Evolutionary conservation across 805 yeast species (phyloP).

Genomic region (Candida dendrica): DNA sequence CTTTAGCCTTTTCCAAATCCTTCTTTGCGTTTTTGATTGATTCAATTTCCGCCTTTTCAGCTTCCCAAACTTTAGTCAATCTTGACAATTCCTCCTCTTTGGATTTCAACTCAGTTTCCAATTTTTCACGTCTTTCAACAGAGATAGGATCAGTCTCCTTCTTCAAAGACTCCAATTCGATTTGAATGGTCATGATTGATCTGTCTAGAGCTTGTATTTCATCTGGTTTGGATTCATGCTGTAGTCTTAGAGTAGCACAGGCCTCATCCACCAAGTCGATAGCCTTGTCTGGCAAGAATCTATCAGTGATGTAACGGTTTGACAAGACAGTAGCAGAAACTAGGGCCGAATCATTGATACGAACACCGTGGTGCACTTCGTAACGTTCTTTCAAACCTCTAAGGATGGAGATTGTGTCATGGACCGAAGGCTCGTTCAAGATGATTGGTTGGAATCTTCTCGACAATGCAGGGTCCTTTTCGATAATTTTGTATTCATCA

Average conservation of each 20-base stretch:
- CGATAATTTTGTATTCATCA: conserved; percentile 91
- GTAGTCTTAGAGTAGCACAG: conserved; percentile 87
- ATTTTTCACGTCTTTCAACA: conserved; percentile 63
- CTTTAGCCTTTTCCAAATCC: conserved; percentile 76
- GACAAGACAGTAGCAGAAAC: conserved; percentile 91
- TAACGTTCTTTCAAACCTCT: conserved; percentile 91
- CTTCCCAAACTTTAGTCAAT: conserved; percentile 80
- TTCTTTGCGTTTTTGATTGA: conserved; percentile 72
- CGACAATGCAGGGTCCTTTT: conserved; percentile 93
- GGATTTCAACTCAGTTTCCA: conserved; percentile 57
- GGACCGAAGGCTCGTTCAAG: conserved; percentile 82
- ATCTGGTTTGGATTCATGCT: conserved; percentile 96
- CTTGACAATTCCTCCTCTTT: conserved; percentile 62
- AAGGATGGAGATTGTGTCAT: conserved; percentile 84
- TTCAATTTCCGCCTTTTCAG: conserved; percentile 71
- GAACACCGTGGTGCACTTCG: conserved; percentile 96
- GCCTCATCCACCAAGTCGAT: conserved; percentile 96
- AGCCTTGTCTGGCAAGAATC: conserved; percentile 93
- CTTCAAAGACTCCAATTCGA: conserved; percentile 87
- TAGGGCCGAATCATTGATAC: conserved; percentile 85
- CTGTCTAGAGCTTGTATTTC: conserved; percentile 86
- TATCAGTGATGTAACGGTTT: conserved; percentile 83
- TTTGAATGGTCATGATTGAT: conserved; percentile 85
- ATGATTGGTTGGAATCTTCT: conserved; percentile 87
- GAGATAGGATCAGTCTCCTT: conserved; percentile 89